phyloP scores from a whole-genome alignment of 768 basidiomycete species.

The Lactifluus subvellereus region DNA sequence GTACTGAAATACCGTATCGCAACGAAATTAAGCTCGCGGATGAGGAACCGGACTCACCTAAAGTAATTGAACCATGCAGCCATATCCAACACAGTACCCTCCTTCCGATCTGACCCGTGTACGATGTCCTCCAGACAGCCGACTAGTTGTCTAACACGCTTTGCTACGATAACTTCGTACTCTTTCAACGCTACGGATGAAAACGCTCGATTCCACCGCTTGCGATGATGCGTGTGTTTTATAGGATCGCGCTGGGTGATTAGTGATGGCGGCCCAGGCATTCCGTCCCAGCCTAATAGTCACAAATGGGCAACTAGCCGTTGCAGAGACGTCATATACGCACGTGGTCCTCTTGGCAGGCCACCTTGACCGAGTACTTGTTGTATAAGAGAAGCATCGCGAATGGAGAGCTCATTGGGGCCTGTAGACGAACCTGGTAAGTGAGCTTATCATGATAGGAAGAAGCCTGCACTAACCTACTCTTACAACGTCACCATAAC shows the following conservation, averaged over 20 bases:
- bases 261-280: conserved; percentile 20
- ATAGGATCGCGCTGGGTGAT: conserved; percentile 33
- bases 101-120: conserved; percentile 2
- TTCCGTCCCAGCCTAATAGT: conserved; percentile 15
- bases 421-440: neutral
- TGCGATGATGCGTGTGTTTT: conserved; percentile 38
- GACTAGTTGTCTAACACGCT: conserved; percentile 32
- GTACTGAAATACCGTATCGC: conserved; percentile 29
- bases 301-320: neutral
- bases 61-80: conserved; percentile 34
- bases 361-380: conserved; percentile 16
- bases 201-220: conserved; percentile 41
- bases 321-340: neutral
- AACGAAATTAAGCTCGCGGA: neutral
- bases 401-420: conserved; percentile 14
- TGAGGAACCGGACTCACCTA: conserved; percentile 31
- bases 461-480: conserved; percentile 29
- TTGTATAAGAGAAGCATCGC: conserved; percentile 8
- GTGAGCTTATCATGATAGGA: neutral
- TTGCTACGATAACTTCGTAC: conserved; percentile 37
- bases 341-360: conserved; percentile 21
- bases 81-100: conserved; percentile 30
- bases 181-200: conserved; percentile 38
- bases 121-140: conserved; percentile 21
- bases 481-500: conserved; percentile 36